Evolutionary conservation across 2,329 filamentous ascomycete genomes (phyloP), one percentile per base, ranked within the genome.

Genomic region (Fusarium sublunatum): DNA sequence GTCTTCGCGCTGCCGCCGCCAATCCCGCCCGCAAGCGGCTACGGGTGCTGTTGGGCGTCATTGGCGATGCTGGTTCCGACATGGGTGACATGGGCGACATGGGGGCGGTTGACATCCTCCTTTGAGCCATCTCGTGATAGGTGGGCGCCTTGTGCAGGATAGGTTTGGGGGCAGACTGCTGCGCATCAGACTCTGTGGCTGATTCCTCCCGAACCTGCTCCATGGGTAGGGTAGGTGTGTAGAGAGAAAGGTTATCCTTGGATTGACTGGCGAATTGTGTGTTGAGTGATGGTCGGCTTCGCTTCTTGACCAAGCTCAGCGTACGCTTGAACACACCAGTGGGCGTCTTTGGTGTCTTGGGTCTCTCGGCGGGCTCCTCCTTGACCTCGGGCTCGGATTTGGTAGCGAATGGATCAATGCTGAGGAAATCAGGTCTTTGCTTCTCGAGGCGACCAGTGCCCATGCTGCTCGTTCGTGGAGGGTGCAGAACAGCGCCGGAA

Each of bases 291-390:
- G 82, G 81, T 51, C 79, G 78, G 76, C 84, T 87, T 62, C 82
- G 79, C 78, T 85, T 86, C 69, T 81, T 79, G 44, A 81, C 81
- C 28, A 87, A 75, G 65, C 79, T 85, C 39, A 87, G 74, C 4
- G 83, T 84, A 66, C 82, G 80, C 69, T 81, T 83, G 60, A 86
- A 78, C 52, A 86, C 76, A 29, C 75, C 75, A 1, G 80, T 79
- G 2, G 81, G 78, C 4, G 77, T 72, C 61, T 77, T 76, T 9
- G 81, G 78, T 11, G 77, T 71, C 58, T 77, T 77, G 6, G 73
- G 70, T 8, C 68, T 71, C 45, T 74, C 57, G 8, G 70, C 71
- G 3, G 69, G 68, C 29, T 78, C 68, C 10, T 74, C 70, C 8
- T 60, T 65, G n/a, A 68, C 64, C 43, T 71, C 68, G 38, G 54